A percentile compares a stretch with the other conserved stretches of the same genome.
Evolutionary conservation across 169 alveolate genomes (phyloP).

Genomic region (Cyclospora cayetanensis): DNA sequence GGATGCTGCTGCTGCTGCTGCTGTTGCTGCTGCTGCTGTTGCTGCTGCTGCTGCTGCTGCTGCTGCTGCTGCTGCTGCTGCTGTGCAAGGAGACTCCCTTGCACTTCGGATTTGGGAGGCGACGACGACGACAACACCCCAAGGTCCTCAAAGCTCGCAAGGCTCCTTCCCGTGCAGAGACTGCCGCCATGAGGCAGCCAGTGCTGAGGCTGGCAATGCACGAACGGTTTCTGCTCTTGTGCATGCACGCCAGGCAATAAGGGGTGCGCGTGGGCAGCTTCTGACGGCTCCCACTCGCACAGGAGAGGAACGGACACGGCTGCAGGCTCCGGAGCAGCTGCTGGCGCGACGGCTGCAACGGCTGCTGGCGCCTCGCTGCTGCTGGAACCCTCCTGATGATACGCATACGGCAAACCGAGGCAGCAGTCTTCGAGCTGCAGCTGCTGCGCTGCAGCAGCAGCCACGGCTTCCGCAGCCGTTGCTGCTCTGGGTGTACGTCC

Average conservation of each 20-base stretch:
- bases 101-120: no score
- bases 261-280: no score
- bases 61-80: no score
- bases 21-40: no score
- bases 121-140: no score
- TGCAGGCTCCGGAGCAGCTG: not conserved
- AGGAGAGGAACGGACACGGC: not conserved
- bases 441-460: not conserved
- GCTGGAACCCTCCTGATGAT: not conserved
- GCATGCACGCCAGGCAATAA: no score
- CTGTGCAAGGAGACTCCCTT: not conserved
- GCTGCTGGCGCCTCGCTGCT: not conserved
- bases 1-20: no score
- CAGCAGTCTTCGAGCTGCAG: conserved; percentile 11
- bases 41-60: conserved; percentile 16
- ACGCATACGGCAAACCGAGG: not conserved
- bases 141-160: no score
- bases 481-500: not conserved
- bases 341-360: not conserved
- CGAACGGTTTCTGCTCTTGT: no score
- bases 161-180: no score
- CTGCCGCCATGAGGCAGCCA: no score
- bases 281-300: not conserved
- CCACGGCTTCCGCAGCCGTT: not conserved
- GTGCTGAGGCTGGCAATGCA: no score